Conservation (phyloP, 1,284 basidiomycete species). For the Ganoderma boninense region DNA sequence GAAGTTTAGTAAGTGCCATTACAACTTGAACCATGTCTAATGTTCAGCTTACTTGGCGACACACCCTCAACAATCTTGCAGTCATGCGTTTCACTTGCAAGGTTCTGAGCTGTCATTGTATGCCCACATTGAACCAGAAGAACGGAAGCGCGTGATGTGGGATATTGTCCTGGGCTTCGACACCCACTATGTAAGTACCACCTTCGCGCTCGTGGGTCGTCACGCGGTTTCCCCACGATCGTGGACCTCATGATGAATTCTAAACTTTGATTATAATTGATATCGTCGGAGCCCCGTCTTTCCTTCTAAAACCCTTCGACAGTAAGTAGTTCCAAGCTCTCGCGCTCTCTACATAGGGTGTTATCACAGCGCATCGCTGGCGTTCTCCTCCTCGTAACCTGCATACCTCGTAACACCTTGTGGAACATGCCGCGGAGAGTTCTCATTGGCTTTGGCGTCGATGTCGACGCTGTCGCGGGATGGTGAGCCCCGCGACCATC, state of each 20-base stretch:
- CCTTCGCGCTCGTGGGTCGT: too few species aligned
- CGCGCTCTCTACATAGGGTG: background rate
- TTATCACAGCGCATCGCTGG: too few species aligned
- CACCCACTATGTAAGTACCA: too few species aligned
- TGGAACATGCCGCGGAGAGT: constrained; percentile 40
- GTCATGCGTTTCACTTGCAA: background rate
- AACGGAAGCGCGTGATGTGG: background rate
- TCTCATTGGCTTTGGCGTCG: constrained; percentile 45
- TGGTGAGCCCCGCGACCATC: constrained; percentile 38
- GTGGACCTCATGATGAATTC: background rate
- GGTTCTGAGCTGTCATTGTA: too few species aligned
- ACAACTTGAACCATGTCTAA: too few species aligned
- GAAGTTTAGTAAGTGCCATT: too few species aligned
- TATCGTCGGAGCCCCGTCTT: background rate
- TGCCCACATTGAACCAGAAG: background rate
- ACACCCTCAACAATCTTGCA: background rate
- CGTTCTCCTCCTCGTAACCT: too few species aligned
- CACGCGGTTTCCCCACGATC: background rate
- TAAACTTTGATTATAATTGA: background rate
- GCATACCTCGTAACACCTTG: too few species aligned
- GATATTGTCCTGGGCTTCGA: background rate
- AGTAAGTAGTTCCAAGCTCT: too few species aligned
- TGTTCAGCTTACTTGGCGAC: background rate
- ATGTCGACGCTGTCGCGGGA: constrained; percentile 46
- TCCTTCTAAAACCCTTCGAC: background rate